Evolutionary conservation across 78 protist genomes (phyloP).

Genomic region (Monosiga brevicollis): DNA sequence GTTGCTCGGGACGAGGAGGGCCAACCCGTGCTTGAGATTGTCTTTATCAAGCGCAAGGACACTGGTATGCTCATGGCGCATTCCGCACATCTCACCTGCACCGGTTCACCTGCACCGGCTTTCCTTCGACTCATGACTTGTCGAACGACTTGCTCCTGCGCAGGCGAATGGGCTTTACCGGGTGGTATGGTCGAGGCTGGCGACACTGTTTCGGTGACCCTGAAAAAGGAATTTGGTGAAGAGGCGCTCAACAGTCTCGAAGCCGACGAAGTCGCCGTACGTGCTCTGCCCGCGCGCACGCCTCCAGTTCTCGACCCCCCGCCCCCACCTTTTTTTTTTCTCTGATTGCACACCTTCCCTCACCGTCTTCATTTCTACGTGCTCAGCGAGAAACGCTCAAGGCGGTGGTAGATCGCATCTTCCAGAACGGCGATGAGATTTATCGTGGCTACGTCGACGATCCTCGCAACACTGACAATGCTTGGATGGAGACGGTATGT

Average conservation of each 20-base stretch:
- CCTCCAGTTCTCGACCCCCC: too few species aligned
- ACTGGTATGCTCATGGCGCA: too few species aligned
- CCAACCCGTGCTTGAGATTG: constrained; percentile 1
- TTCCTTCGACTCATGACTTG: too few species aligned
- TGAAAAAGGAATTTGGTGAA: constrained; percentile 25
- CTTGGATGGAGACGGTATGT: constrained; percentile 53
- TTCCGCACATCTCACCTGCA: too few species aligned
- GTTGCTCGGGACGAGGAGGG: not conserved
- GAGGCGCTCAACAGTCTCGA: constrained; percentile 19
- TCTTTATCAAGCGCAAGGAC: constrained; percentile 27
- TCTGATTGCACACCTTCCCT: too few species aligned
- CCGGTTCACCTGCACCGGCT: too few species aligned
- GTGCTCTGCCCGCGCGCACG: too few species aligned
- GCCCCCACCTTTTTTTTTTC: too few species aligned
- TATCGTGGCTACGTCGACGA: constrained; percentile 44
- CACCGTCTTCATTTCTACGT: too few species aligned
- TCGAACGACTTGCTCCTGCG: too few species aligned
- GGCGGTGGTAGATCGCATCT: not conserved
- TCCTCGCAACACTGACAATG: constrained; percentile 34
- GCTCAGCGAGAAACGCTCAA: not conserved
- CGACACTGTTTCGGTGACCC: constrained; percentile 1
- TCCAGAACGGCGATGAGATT: not conserved
- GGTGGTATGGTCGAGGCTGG: constrained; percentile 46
- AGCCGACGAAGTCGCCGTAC: too few species aligned
- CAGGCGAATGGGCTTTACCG: constrained; percentile 47